These are phyloP conservation scores for Cucurbita maxima DNA, from an alignment of 306 rosid genomes.

Conservation along the genomic window DNA sequence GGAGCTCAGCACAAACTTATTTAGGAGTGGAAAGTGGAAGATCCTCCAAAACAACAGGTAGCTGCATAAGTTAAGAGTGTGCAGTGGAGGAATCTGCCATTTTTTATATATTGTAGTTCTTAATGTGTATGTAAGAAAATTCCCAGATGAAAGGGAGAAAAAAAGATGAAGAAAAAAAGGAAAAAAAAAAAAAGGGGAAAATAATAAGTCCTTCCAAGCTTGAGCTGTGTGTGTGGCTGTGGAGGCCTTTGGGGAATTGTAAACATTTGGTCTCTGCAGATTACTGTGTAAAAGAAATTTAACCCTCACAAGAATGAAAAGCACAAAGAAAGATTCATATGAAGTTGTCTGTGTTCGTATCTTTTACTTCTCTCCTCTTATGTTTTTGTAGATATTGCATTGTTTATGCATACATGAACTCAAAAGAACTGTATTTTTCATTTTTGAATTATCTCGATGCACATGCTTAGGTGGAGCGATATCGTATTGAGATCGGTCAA, in stretches of 20 bases:
- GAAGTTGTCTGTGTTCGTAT: neutral
- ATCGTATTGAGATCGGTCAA: too few relatives aligned
- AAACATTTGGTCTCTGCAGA: slow-evolving; percentile 67
- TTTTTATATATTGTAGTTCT: neutral
- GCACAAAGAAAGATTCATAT: slow-evolving; percentile 7
- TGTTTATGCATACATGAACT: too few relatives aligned
- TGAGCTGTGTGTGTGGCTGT: slow-evolving; percentile 43
- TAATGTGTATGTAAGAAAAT: slow-evolving; percentile 26
- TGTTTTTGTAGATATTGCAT: neutral
- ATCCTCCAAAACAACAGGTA: slow-evolving; percentile 22
- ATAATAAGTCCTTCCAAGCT: slow-evolving; percentile 12
- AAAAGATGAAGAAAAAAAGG: neutral
- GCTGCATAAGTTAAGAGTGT: slow-evolving; percentile 40
- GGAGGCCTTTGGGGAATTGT: slow-evolving; percentile 45
- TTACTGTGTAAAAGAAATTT: slow-evolving; percentile 31
- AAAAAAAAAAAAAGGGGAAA: neutral
- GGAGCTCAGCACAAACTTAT: slow-evolving; percentile 42
- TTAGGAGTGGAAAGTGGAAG: slow-evolving; percentile 25
- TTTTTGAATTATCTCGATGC: too few relatives aligned
- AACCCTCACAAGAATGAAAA: neutral
- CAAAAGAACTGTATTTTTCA: too few relatives aligned
- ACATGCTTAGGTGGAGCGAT: too few relatives aligned
- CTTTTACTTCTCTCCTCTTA: neutral
- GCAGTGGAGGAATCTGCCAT: slow-evolving; percentile 32
- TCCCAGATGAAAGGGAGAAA: slow-evolving; percentile 9